Evolutionary conservation across 163 green algal species (phyloP).

Genomic region (Prototheca stagnorum): DNA sequence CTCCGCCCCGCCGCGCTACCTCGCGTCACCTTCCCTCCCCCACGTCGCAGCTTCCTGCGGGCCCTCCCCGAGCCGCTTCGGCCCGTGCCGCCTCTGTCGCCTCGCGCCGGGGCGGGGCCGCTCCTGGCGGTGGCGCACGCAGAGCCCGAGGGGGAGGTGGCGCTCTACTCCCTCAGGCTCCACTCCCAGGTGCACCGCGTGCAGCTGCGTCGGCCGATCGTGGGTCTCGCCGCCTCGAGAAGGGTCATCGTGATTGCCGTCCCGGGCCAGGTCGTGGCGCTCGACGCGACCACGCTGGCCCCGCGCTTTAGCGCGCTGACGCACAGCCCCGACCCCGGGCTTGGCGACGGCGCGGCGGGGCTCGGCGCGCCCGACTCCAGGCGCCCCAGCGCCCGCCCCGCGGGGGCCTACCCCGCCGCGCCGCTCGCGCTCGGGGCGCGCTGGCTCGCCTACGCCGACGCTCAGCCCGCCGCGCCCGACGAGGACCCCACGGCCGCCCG

Average conservation of each 20-base stretch:
- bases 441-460: conserved; percentile 32
- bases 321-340: no score
- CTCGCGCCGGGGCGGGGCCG: conserved; percentile 6
- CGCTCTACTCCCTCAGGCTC: conserved; percentile 21
- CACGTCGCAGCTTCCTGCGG: no score
- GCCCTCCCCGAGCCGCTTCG: background rate
- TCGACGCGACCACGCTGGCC: conserved; percentile 23
- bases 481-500: no score
- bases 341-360: no score
- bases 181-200: conserved; percentile 12
- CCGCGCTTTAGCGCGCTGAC: conserved; percentile 32
- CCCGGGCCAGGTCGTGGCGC: conserved; percentile 25
- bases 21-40: no score
- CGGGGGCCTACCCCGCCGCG: background rate
- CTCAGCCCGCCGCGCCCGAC: no score
- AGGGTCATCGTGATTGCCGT: conserved; percentile 22
- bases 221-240: conserved; percentile 6
- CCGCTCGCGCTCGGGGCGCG: conserved; percentile 20
- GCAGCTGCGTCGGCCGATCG: conserved; percentile 10
- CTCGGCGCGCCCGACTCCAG: conserved; percentile 6
- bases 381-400: background rate
- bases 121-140: conserved; percentile 13
- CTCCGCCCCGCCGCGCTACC: no score
- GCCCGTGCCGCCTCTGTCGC: background rate
- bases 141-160: background rate